Conservation (phyloP, 495 filamentous ascomycete species). For the Aspergillus indologenus region DNA sequence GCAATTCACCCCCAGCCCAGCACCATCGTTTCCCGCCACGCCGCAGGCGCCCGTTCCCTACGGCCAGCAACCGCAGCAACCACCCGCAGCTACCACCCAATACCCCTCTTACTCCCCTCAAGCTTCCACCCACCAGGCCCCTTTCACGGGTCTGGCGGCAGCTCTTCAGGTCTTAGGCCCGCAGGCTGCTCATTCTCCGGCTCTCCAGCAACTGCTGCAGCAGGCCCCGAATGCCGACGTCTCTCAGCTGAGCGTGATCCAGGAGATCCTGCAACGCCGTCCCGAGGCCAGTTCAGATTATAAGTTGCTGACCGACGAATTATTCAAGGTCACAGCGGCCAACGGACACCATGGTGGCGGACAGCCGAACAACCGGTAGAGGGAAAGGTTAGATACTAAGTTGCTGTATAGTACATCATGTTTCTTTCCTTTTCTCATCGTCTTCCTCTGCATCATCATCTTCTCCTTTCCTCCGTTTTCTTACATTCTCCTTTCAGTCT, state of each 20-base stretch:
- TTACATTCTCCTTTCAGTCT: neutral
- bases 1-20: conserved; percentile 28
- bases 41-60: conserved; percentile 35
- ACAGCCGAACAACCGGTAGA: conserved; percentile 22
- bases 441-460: no score
- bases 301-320: conserved; percentile 34
- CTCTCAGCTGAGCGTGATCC: conserved; percentile 62
- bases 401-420: conserved; percentile 21
- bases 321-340: conserved; percentile 35
- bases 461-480: neutral
- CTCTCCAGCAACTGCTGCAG: conserved; percentile 63
- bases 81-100: conserved; percentile 29
- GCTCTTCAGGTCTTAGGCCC: conserved; percentile 54
- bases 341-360: conserved; percentile 31
- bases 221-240: conserved; percentile 61
- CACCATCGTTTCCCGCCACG: conserved; percentile 20
- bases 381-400: neutral
- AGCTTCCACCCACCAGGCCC: conserved; percentile 12
- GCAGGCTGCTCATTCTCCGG: conserved; percentile 53
- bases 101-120: conserved; percentile 10
- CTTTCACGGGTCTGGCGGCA: conserved; percentile 26
- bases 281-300: conserved; percentile 42
- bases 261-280: conserved; percentile 54
- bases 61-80: conserved; percentile 26
- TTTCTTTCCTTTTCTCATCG: neutral